These are phyloP conservation scores for Cystoisospora suis DNA, from an alignment of 169 alveolate genomes.

Conservation along the genomic window DNA sequence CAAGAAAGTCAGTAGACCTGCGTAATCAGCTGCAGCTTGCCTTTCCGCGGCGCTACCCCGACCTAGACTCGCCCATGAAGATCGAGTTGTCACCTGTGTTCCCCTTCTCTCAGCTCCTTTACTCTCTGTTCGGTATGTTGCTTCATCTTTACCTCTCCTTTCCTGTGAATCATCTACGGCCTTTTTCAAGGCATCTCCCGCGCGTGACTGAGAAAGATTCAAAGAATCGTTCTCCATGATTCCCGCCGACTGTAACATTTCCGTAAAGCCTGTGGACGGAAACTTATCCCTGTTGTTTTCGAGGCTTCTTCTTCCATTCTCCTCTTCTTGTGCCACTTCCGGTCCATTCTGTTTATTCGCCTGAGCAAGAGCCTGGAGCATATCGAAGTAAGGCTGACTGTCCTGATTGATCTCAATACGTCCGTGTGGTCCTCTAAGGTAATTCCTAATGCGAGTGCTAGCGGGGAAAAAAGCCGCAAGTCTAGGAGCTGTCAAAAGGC, in stretches of 20 bases:
- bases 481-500: neutral
- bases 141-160: too few relatives aligned
- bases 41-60: neutral
- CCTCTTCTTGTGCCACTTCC: neutral
- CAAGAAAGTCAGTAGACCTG: too few relatives aligned
- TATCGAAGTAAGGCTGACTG: conserved; percentile 18
- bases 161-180: too few relatives aligned
- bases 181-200: too few relatives aligned
- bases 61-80: neutral
- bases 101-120: neutral
- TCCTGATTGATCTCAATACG: neutral
- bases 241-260: too few relatives aligned
- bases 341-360: neutral
- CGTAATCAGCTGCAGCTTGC: neutral
- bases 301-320: neutral
- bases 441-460: neutral
- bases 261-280: too few relatives aligned
- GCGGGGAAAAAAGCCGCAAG: conserved; percentile 1
- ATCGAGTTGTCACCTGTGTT: neutral
- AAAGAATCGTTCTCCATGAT: too few relatives aligned
- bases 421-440: neutral
- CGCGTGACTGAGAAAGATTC: too few relatives aligned
- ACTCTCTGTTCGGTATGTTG: too few relatives aligned
- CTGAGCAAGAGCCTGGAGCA: neutral
- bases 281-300: neutral